phyloP scores from a whole-genome alignment of 345 rosid genomes.

The Mallotus nudiflorus region DNA sequence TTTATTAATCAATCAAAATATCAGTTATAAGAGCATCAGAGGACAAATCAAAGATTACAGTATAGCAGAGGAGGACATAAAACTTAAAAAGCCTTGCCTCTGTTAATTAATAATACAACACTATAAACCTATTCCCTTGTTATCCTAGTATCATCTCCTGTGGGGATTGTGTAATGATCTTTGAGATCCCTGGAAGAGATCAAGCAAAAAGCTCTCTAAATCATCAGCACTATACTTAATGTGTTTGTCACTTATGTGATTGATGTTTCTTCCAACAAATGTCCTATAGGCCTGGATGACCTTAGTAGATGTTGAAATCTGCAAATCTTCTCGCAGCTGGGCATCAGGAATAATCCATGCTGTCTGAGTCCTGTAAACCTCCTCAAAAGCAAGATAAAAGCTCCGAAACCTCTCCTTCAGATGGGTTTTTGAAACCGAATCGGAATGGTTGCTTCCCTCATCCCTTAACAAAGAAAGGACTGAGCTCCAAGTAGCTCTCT shows the following conservation, averaged over 20 bases:
- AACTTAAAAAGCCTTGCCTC: conserved; percentile 5
- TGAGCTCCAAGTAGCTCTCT: conserved; percentile 75
- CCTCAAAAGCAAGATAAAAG: conserved; percentile 71
- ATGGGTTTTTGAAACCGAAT: conserved; percentile 43
- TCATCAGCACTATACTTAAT: conserved; percentile 73
- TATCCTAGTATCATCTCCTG: conserved; percentile 54
- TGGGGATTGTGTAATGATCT: conserved; percentile 58
- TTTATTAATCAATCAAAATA: not conserved
- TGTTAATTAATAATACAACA: not conserved
- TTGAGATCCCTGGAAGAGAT: conserved; percentile 76
- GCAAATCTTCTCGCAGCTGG: conserved; percentile 72
- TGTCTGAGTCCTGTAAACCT: conserved; percentile 76
- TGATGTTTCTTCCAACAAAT: conserved; percentile 57
- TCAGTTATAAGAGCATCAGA: not conserved
- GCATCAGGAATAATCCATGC: conserved; percentile 65
- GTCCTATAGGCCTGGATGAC: conserved; percentile 80
- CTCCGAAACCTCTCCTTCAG: conserved; percentile 66
- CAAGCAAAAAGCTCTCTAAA: conserved; percentile 60
- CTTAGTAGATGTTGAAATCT: conserved; percentile 62
- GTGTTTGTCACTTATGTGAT: conserved; percentile 57
- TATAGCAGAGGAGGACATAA: not conserved
- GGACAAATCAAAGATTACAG: not conserved
- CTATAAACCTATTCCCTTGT: not conserved
- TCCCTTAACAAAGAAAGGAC: conserved; percentile 63
- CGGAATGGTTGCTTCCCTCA: conserved; percentile 49